phyloP scores from a whole-genome alignment of 352 stramenopile genomes.

The Salisapilia sapeloensis region DNA sequence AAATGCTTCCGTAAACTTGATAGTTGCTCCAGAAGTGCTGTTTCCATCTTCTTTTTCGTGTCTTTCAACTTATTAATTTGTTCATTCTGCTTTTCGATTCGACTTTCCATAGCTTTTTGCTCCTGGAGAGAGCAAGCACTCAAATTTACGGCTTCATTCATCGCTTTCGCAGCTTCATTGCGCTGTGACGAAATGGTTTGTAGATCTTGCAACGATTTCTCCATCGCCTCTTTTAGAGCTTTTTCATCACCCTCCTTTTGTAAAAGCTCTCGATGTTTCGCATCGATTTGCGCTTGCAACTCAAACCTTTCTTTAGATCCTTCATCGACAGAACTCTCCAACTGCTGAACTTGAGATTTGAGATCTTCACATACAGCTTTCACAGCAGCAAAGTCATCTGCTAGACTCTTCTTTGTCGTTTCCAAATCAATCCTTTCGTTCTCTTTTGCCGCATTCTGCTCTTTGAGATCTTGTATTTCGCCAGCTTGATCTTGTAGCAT shows the following conservation, averaged over 20 bases:
- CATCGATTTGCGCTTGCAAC: constrained; percentile 7
- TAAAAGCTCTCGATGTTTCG: constrained; percentile 16
- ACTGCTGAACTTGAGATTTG: constrained; percentile 18
- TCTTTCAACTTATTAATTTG: constrained; percentile 65
- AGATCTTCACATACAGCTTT: constrained; percentile 30
- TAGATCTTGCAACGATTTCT: constrained; percentile 41
- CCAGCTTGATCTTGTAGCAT: too few species aligned
- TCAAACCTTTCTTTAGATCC: constrained; percentile 8
- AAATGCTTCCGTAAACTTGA: constrained; percentile 58
- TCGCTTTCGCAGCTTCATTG: constrained; percentile 59
- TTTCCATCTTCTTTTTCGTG: constrained; percentile 60
- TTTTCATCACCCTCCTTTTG: constrained; percentile 28
- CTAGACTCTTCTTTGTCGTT: constrained; percentile 2
- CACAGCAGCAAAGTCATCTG: constrained; percentile 33
- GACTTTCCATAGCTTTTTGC: constrained; percentile 39
- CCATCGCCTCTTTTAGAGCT: constrained; percentile 41
- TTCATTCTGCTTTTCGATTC: constrained; percentile 37
- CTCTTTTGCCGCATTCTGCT: background rate
- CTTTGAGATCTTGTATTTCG: background rate
- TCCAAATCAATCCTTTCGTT: background rate
- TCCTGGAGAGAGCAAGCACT: constrained; percentile 66
- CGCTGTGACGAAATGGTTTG: constrained; percentile 43
- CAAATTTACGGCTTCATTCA: constrained; percentile 75
- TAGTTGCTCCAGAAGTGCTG: constrained; percentile 72
- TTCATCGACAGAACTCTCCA: too few species aligned